Conservation (phyloP, 2,329 filamentous ascomycete genomes). For the Cladophialophora exuberans region DNA sequence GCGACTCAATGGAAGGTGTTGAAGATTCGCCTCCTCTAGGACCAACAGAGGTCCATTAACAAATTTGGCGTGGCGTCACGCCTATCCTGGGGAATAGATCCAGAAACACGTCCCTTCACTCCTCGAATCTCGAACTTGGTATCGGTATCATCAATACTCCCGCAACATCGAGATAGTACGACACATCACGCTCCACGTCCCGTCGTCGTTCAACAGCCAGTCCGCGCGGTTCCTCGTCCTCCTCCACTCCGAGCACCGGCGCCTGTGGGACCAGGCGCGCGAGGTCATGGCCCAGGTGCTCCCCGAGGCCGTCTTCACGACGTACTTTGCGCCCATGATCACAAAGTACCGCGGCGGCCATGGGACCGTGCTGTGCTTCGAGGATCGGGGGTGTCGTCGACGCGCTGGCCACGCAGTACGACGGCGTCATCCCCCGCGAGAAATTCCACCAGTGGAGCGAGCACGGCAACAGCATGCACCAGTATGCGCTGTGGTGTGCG, state of each 20-base stretch:
- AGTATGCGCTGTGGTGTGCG: not conserved
- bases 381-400: constrained; percentile 71
- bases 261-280: constrained; percentile 75
- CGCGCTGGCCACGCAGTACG: constrained; percentile 56
- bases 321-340: constrained; percentile 3
- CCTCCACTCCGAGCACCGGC: constrained; percentile 79
- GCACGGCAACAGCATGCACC: constrained; percentile 7
- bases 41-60: no score
- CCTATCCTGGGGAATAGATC: no score
- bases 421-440: no score
- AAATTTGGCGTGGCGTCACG: no score
- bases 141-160: no score
- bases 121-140: no score
- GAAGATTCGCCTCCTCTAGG: no score
- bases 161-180: no score
- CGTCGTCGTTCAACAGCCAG: constrained; percentile 87
- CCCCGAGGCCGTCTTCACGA: constrained; percentile 5
- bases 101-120: no score
- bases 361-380: constrained; percentile 85
- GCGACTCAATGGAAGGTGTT: no score
- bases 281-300: constrained; percentile 1
- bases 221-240: constrained; percentile 77
- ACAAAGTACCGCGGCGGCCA: constrained; percentile 56
- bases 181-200: no score
- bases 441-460: no score